Evolutionary conservation across 148 eudicot species (phyloP), one percentile per base, ranked within the genome.

Genomic region (Camellia japonica): DNA sequence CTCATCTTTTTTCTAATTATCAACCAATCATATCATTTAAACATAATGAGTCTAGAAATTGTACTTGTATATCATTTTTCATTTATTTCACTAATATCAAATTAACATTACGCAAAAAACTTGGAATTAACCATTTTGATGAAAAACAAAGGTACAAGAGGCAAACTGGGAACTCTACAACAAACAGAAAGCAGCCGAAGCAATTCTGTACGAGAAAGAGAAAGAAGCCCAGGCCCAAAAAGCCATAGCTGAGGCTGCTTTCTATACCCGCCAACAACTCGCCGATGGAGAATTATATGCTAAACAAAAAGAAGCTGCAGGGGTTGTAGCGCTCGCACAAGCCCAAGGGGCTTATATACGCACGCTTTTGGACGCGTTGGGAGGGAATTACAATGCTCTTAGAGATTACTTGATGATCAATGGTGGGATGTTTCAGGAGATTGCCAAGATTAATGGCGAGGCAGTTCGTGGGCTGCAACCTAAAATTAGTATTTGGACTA

Each of bases 321-420:
- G 88, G 7, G 74, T 88, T 30, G 1, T 30, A 30, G 38, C 38
- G 38, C 63, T 83, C 0, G 90, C 86, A 43, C 83, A 85, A 19
- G 90, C 88, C 41, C 90, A 85, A 83, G 87, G 86, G 9, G 41
- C 11, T 8, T 85, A 85, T 61, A 14, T 87, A 9, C 62, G 61
- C 4, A 79, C 82, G 4, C 77, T 79, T 7, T 23, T 72, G 2
- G 71, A 71, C 0, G 38, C 30, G 65, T 47, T 79, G 2, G 82
- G 87, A 0, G 89, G 90, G 0, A 80, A 91, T 59, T 91, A 91
- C 71, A 43, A 43, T 3, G 89, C 92, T 0, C 19, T 89, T 9
- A 87, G 92, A 49, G 94, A 91, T 74, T 87, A 91, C 68, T 64
- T 91, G 84, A 89, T 91, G 94, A 91, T 91, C 19, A 85, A 86